These are phyloP conservation scores for Chrysopogon serrulatus DNA, from an alignment of 176 grass and related monocot species.

Conservation along the genomic window DNA sequence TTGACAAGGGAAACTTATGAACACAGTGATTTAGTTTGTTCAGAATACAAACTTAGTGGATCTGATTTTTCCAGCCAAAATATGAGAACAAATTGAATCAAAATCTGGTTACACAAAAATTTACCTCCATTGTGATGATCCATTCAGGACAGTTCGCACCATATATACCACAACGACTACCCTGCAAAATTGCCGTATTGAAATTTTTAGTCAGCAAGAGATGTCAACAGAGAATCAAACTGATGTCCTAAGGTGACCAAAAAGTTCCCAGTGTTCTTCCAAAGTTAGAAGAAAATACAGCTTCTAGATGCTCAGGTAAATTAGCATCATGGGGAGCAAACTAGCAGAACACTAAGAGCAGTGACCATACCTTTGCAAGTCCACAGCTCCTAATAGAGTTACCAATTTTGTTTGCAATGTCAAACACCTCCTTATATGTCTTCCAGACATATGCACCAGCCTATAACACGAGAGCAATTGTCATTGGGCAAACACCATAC, in stretches of 20 bases:
- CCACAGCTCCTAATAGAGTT: conserved; percentile 68
- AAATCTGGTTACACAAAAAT: conserved; percentile 4
- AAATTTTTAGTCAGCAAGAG: not conserved
- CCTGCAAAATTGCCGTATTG: conserved; percentile 35
- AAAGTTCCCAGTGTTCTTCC: not conserved
- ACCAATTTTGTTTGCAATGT: conserved; percentile 47
- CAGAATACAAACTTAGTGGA: not conserved
- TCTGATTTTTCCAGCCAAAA: not conserved
- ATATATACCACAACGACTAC: conserved; percentile 75
- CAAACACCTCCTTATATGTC: conserved; percentile 73
- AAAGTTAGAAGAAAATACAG: not conserved
- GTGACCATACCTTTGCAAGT: conserved; percentile 49
- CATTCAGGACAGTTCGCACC: conserved; percentile 83
- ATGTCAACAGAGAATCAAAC: conserved; percentile 6
- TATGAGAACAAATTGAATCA: not conserved
- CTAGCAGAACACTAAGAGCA: not conserved
- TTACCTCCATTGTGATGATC: conserved; percentile 88
- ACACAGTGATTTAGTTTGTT: not conserved
- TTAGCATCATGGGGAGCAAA: not conserved
- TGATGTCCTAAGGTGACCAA: not conserved
- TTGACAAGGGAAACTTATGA: not conserved
- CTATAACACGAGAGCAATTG: conserved; percentile 31
- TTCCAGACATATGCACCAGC: conserved; percentile 69
- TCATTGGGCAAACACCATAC: conserved; percentile 2
- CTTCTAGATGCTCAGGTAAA: conserved; percentile 1